phyloP scores from a whole-genome alignment of 148 eudicot species.

The Amaranthus palmeri region DNA sequence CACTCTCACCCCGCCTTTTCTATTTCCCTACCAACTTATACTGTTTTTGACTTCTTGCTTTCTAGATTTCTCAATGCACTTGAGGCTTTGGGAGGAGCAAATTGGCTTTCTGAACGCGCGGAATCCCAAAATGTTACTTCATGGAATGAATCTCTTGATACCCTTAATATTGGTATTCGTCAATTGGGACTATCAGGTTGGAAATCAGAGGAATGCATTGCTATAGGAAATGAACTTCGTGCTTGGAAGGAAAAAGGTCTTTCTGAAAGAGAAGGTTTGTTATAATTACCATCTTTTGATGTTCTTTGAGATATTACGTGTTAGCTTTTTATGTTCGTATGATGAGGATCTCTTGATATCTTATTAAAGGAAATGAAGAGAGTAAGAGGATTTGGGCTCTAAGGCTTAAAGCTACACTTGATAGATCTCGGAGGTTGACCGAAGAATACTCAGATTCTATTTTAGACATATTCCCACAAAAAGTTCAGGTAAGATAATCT shows the following conservation, averaged over 20 bases:
- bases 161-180: constrained; percentile 58
- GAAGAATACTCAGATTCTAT: constrained; percentile 93
- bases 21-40: neutral
- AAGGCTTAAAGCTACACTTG: constrained; percentile 95
- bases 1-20: neutral
- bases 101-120: constrained; percentile 55
- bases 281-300: neutral
- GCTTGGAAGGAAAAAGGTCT: constrained; percentile 82
- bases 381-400: constrained; percentile 83
- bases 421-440: constrained; percentile 84
- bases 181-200: constrained; percentile 88
- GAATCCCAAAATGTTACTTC: constrained; percentile 46
- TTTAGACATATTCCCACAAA: constrained; percentile 70
- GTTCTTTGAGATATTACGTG: neutral
- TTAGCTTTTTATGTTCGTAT: constrained; percentile 2
- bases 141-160: constrained; percentile 69
- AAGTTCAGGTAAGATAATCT: constrained; percentile 59
- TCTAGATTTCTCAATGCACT: constrained; percentile 78
- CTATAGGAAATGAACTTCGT: constrained; percentile 64
- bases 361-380: constrained; percentile 73
- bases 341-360: constrained; percentile 14
- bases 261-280: constrained; percentile 65
- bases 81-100: constrained; percentile 74
- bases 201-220: constrained; percentile 72
- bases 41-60: neutral